Evolutionary conservation across 2,329 filamentous ascomycete species (phyloP), one percentile per base, ranked within the genome.

Genomic region (Ophiostoma himal-ulmi): DNA sequence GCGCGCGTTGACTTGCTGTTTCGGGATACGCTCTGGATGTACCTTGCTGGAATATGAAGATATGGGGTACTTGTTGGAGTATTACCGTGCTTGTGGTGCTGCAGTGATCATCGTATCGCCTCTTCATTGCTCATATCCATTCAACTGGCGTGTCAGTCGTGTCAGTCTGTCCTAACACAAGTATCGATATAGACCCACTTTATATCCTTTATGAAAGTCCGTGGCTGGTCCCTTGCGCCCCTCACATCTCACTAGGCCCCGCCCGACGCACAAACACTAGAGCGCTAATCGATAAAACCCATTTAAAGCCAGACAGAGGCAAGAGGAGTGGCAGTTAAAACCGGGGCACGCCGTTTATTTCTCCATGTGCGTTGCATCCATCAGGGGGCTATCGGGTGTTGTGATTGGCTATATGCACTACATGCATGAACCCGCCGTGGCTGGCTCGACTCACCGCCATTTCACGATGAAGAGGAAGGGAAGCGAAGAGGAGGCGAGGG

Each of bases 361-460:
- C 69, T 69, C 70, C 68, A 74, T 69, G 72, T 70, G 66, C 73
- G 41, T 73, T 73, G 73, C 73, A 71, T 70, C 39, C 54, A 26
- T n/a, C 39, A 69, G 54, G 44, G 57, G 68, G 71, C 41, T 36
- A 22, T 34, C 0, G 14, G 13, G 17, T 14, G 1, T 8, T 26
- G 8, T 72, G 68, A 73, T 74, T 74, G 73, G 73, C 69, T 39
- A 22, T 36, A 20, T 44, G 44, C 41, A 54, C 36, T 67, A 67
- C 70, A 71, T 74, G 72, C 72, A 74, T 70, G 73, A 72, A 70
- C 69, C 72, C 73, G 69, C 69, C 69, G 71, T 72, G 72, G 73
- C 73, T 74, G 73, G 73, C 17, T 41, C 67, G 60, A 66, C 70
- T 72, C 73, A 74, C 73, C 73, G 73, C 73, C 67, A 72, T 70